Conservation (phyloP, 2,329 filamentous ascomycete species). For the Botrytis aclada region DNA sequence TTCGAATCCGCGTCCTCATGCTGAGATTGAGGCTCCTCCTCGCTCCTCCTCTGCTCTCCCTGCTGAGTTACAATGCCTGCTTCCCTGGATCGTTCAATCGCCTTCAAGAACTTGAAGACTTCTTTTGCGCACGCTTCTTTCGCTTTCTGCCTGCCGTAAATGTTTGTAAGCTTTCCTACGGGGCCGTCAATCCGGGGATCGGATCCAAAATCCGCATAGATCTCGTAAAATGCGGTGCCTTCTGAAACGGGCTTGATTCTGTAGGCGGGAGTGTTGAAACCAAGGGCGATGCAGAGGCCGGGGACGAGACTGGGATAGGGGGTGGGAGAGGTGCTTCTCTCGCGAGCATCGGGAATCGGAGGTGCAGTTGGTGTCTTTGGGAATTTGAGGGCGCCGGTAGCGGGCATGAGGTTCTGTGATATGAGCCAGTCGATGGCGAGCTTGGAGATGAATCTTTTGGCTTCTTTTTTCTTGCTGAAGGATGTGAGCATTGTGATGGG, state of each 20-base stretch:
- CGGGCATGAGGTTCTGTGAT: constrained; percentile 33
- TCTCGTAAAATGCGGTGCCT: constrained; percentile 27
- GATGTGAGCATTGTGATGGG: background rate
- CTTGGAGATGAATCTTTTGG: constrained; percentile 37
- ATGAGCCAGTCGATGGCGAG: constrained; percentile 37
- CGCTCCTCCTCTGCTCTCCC: background rate
- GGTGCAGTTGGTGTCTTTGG: constrained; percentile 24
- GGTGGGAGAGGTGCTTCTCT: background rate
- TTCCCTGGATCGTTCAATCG: constrained; percentile 36
- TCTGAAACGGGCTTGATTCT: constrained; percentile 19
- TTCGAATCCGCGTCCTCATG: background rate
- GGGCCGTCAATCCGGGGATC: constrained; percentile 36
- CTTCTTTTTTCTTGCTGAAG: constrained; percentile 32
- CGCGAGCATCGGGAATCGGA: background rate
- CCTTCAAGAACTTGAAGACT: constrained; percentile 41
- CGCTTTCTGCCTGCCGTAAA: constrained; percentile 49
- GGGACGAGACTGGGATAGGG: constrained; percentile 27
- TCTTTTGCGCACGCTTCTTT: constrained; percentile 47
- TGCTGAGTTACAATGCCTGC: constrained; percentile 21
- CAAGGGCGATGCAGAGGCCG: constrained; percentile 29
- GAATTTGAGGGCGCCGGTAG: constrained; percentile 30
- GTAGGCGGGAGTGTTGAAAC: constrained; percentile 32
- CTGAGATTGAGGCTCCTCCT: background rate
- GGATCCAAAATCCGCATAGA: constrained; percentile 33
- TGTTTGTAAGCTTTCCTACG: constrained; percentile 42